These are phyloP conservation scores for Ophiognomonia clavigignenti-juglandacearum DNA, from an alignment of 2,329 filamentous ascomycete species.

Conservation along the genomic window DNA sequence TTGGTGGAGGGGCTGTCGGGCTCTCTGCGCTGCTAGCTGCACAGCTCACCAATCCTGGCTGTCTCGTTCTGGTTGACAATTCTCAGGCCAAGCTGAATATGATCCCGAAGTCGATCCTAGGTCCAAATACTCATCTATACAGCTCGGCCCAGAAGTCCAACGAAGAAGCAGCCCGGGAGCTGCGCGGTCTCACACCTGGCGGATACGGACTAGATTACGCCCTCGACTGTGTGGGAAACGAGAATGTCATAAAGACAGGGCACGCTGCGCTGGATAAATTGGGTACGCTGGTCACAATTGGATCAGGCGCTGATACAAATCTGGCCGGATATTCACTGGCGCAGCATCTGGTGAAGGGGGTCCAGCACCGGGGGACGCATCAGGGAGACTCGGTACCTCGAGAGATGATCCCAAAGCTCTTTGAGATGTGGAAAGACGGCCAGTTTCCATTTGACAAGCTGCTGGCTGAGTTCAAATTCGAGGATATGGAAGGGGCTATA, in stretches of 20 bases:
- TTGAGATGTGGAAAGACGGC: constrained; percentile 6
- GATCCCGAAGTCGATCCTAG: constrained; percentile 5
- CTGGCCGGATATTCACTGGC: not conserved
- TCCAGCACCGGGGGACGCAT: constrained; percentile 8
- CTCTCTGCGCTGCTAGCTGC: constrained; percentile 11
- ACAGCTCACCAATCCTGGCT: not conserved
- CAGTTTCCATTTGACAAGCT: constrained; percentile 5
- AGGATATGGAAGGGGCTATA: not conserved
- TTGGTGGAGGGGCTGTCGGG: constrained; percentile 11
- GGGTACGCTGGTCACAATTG: constrained; percentile 8
- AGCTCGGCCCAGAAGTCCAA: not conserved
- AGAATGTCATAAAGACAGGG: constrained; percentile 5
- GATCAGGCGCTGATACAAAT: not conserved
- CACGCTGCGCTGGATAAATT: not conserved
- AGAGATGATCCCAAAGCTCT: constrained; percentile 7
- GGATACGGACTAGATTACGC: constrained; percentile 3
- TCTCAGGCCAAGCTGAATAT: constrained; percentile 9
- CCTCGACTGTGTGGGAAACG: constrained; percentile 11
- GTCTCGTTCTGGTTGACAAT: constrained; percentile 6
- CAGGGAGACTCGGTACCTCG: constrained; percentile 10
- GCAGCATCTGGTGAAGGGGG: constrained; percentile 1
- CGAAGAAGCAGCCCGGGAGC: constrained; percentile 1
- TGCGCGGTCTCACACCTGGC: not conserved
- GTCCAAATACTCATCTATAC: not conserved
- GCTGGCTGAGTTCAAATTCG: not conserved